phyloP scores from a whole-genome alignment of 176 grass and related monocot genomes.

The Avena eriantha region DNA sequence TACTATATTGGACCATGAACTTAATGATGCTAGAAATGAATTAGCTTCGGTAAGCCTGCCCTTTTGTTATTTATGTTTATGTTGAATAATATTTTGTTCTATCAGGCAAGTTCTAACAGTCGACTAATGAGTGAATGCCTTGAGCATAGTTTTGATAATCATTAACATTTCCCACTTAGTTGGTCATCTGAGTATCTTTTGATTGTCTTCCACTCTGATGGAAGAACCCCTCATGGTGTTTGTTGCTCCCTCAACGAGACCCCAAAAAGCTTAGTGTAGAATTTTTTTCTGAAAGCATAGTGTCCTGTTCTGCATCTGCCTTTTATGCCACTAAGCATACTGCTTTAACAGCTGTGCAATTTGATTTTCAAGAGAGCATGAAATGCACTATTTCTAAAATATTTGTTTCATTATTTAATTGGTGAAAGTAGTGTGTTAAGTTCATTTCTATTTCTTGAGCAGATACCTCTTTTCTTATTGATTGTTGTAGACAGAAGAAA shows the following conservation, averaged over 20 bases:
- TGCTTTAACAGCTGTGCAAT: background rate
- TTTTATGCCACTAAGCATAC: background rate
- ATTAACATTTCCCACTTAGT: constrained; percentile 6
- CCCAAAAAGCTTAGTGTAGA: constrained; percentile 1
- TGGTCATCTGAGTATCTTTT: constrained; percentile 5
- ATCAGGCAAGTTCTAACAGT: background rate
- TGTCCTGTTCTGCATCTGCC: background rate
- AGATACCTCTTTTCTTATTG: constrained; percentile 34
- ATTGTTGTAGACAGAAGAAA: background rate
- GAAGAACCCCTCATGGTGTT: constrained; percentile 8
- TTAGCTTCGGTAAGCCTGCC: constrained; percentile 62
- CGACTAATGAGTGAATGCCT: constrained; percentile 4
- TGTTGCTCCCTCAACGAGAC: background rate
- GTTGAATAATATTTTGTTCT: constrained; percentile 8
- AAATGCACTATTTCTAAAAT: constrained; percentile 5
- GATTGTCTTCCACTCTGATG: background rate
- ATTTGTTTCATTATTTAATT: constrained; percentile 6
- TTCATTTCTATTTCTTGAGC: constrained; percentile 16
- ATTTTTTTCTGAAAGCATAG: background rate
- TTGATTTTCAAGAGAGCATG: background rate
- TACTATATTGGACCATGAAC: constrained; percentile 95
- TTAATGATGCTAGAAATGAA: constrained; percentile 85
- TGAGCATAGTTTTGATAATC: constrained; percentile 13
- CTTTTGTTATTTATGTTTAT: constrained; percentile 1
- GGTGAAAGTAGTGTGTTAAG: background rate